A percentile compares a stretch with the other conserved stretches of the same genome.
Conservation (phyloP, 2,329 filamentous ascomycete species). For the Pseudocercospora vitis region DNA sequence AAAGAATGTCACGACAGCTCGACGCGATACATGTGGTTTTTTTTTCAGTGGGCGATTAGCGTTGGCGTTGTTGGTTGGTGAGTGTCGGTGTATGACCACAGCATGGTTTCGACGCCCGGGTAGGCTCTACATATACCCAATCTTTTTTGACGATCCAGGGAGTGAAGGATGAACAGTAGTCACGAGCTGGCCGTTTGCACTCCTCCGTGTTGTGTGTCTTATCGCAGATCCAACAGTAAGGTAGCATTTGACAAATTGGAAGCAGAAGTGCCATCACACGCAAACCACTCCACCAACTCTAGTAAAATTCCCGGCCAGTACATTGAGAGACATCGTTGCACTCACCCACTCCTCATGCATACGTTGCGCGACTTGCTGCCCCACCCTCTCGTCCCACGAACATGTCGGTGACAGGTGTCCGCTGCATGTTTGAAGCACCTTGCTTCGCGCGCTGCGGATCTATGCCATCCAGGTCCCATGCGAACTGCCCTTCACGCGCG, state of each 20-base stretch:
- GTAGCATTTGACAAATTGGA: not conserved
- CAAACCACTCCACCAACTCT: no score
- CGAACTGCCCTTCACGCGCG: no score
- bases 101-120: not conserved
- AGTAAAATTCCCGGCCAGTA: not conserved
- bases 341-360: not conserved
- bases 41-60: slow-evolving; percentile 6
- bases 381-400: not conserved
- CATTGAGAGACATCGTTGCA: not conserved
- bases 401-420: not conserved
- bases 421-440: not conserved
- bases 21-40: not conserved
- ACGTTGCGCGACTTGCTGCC: not conserved
- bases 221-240: not conserved
- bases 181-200: not conserved
- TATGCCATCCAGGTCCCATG: slow-evolving; percentile 3
- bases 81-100: slow-evolving; percentile 6
- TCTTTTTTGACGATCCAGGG: not conserved
- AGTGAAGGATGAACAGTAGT: not conserved
- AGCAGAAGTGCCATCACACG: no score
- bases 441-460: slow-evolving; percentile 5
- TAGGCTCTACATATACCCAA: not conserved
- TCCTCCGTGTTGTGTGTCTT: not conserved
- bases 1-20: not conserved
- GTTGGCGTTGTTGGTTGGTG: slow-evolving; percentile 3